Percentiles rank a stretch among this genome's conserved stretches.
Conservation (phyloP, 228 moss, liverwort and hornwort species). For the Sphagnum magellanicum region DNA sequence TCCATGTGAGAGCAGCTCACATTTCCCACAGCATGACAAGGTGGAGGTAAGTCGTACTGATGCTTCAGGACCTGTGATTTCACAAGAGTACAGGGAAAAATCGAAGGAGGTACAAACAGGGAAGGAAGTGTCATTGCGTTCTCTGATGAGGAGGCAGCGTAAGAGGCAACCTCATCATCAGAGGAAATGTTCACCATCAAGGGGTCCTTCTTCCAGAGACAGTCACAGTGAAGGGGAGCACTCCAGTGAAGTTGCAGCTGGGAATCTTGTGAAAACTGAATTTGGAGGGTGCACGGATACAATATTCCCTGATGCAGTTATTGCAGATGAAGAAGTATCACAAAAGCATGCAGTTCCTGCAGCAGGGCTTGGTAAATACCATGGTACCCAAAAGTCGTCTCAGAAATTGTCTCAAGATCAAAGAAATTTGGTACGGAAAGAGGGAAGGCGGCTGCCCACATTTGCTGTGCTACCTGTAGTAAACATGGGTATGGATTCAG, state of each 20-base stretch:
- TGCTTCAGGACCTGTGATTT: conserved; percentile 5
- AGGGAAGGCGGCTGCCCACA: conserved; percentile 14
- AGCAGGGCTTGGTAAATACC: conserved; percentile 7
- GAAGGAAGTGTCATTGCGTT: conserved; percentile 62
- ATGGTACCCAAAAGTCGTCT: conserved; percentile 6
- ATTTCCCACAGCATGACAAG: no score
- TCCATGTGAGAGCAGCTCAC: not conserved
- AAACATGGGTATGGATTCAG: conserved; percentile 8
- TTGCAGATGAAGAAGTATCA: conserved; percentile 21
- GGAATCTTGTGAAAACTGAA: conserved; percentile 14
- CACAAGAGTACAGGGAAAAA: conserved; percentile 8
- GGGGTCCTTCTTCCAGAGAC: conserved; percentile 24
- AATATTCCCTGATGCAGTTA: conserved; percentile 24
- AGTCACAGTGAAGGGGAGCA: conserved; percentile 56
- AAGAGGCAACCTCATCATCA: conserved; percentile 38
- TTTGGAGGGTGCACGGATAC: conserved; percentile 5
- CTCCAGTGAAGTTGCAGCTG: conserved; percentile 18
- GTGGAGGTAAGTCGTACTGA: not conserved
- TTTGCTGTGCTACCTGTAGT: conserved; percentile 6
- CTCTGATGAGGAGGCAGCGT: conserved; percentile 77
- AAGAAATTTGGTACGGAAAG: conserved; percentile 3
- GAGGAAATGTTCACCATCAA: conserved; percentile 34
- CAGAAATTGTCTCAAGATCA: conserved; percentile 12
- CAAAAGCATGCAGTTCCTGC: conserved; percentile 8
- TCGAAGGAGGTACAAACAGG: conserved; percentile 14